Evolutionary conservation across 2,329 filamentous ascomycete genomes (phyloP), one percentile per base, ranked within the genome.

Genomic region (Colletotrichum caudatum): DNA sequence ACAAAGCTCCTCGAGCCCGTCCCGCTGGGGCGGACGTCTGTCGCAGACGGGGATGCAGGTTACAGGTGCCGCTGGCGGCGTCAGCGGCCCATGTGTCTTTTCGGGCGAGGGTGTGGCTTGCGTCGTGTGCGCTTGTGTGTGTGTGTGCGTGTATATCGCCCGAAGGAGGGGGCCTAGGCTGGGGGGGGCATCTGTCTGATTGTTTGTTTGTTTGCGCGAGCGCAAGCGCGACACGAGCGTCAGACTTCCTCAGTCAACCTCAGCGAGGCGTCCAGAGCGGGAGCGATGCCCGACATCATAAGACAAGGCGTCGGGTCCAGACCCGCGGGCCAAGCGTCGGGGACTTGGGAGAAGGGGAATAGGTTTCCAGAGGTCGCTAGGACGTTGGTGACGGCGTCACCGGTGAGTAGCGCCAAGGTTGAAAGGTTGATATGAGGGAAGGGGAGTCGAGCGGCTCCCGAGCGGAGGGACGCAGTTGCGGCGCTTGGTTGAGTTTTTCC

Each of bases 301-400:
- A 29, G 18, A 16, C 29, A 9, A 20, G 46, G 9, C 46, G 46
- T 3, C 26, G 37, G 58, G 37, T 48, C 69, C 9, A 59, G 69
- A 64, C 58, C 64, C 18, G 51, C 51, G 18, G 59, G 23, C 69
- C 65, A 58, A 69, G 69, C 64, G 65, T 16, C 29, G 61, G 9
- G 33, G 11, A 33, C 11, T 48, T 16, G 16, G 20, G 50, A 20
- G 18, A 5, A 23, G 7, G 18, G 2, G 23, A 20, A 4, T 1
- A 11, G 9, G 2, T 12, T 16, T 23, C 35, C 12, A 23, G 44
- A 9, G 26, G 50, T 11, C 50, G n/a, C 44, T 12, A 44, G 46
- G 46, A 62, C 51, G 51, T 29, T 44, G 33, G 51, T 64, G 69
- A 71, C 37, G 53, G 37, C 60, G 23, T 20, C 33, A 11, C 12